phyloP scores from a whole-genome alignment of 116 monocot genomes.

The Posidonia oceanica region DNA sequence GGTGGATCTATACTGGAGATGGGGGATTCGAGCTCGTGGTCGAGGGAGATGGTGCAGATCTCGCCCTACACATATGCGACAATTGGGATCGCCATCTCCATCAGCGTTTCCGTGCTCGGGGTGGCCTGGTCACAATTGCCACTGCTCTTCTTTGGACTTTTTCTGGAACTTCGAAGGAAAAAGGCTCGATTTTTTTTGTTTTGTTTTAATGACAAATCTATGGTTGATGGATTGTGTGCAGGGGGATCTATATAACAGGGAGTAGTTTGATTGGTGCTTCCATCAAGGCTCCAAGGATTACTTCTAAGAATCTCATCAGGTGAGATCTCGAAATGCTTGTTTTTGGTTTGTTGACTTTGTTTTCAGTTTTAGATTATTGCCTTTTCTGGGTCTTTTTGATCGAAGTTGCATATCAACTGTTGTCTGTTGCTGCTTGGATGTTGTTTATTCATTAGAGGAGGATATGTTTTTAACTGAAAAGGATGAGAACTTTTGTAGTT shows the following conservation, averaged over 20 bases:
- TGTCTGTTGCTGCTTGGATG: too few species aligned
- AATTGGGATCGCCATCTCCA: conserved; percentile 94
- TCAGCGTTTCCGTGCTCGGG: conserved; percentile 89
- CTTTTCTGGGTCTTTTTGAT: too few species aligned
- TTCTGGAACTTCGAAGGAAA: neutral
- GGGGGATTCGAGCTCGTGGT: conserved; percentile 50
- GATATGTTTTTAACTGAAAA: too few species aligned
- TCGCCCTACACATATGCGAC: conserved; percentile 90
- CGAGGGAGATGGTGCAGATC: conserved; percentile 63
- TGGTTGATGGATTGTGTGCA: conserved; percentile 7
- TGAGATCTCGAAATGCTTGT: neutral
- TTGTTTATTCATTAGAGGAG: too few species aligned
- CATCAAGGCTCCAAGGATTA: conserved; percentile 93
- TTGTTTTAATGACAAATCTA: too few species aligned
- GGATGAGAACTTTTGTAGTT: too few species aligned
- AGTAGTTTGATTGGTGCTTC: conserved; percentile 98
- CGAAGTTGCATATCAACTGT: too few species aligned
- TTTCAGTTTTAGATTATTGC: too few species aligned
- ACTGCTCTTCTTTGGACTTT: neutral
- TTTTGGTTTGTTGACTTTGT: neutral
- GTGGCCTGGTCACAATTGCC: conserved; percentile 58
- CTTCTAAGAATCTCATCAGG: conserved; percentile 98
- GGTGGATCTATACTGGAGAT: neutral
- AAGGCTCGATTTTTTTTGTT: too few species aligned
- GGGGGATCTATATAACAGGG: conserved; percentile 98